Conservation (phyloP, 306 rosid genomes). For the Sesbania bispinosa region DNA sequence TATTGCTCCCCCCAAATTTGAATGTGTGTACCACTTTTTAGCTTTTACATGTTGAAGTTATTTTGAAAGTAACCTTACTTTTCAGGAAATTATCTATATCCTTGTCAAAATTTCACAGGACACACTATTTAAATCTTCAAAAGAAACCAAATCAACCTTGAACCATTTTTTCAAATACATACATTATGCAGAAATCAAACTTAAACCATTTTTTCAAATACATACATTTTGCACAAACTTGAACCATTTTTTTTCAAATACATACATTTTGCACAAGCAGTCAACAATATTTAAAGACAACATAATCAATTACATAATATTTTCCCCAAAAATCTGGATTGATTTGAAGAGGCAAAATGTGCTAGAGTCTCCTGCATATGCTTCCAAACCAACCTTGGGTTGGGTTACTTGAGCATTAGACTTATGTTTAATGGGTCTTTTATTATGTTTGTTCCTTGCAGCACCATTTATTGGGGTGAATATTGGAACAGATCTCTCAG, state of each 20-base stretch:
- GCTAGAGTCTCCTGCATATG: no score
- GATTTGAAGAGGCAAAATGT: not conserved
- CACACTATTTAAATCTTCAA: not conserved
- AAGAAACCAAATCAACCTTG: not conserved
- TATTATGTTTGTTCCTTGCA: constrained; percentile 36
- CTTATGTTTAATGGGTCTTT: not conserved
- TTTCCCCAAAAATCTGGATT: not conserved
- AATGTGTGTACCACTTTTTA: not conserved
- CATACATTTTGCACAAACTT: not conserved
- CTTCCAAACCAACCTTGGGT: no score
- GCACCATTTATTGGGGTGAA: constrained; percentile 74
- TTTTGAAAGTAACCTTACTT: not conserved
- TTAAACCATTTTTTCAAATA: not conserved
- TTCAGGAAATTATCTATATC: not conserved
- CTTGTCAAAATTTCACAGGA: not conserved
- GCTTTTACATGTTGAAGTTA: not conserved
- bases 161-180: not conserved
- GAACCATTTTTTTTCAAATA: no score
- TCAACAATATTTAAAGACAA: not conserved
- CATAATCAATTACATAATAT: not conserved
- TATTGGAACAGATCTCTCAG: constrained; percentile 76
- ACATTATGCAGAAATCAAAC: no score
- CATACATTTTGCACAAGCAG: no score
- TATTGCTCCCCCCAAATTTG: constrained; percentile 15
- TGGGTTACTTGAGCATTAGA: not conserved